Percentiles rank a stretch among this genome's conserved stretches.
phyloP scores from a whole-genome alignment of 129 eudicot species.

The Centaurea solstitialis region DNA sequence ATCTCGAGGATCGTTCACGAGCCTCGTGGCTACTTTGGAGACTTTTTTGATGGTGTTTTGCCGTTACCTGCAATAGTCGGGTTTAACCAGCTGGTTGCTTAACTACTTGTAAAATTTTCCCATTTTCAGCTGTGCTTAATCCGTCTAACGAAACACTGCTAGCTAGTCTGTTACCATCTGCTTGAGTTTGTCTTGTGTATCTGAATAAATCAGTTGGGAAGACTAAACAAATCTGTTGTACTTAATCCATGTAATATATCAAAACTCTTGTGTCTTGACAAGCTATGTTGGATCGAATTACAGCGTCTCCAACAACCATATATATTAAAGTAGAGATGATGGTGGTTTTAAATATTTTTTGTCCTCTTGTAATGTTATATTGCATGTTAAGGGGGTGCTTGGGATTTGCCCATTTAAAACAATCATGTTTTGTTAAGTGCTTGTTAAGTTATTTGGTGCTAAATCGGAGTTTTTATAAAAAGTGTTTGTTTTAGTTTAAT shows the following conservation, averaged over 20 bases:
- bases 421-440: too few species aligned
- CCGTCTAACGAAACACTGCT: neutral
- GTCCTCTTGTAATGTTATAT: too few species aligned
- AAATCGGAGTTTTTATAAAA: too few species aligned
- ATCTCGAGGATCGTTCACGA: slow-evolving; percentile 91
- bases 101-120: slow-evolving; percentile 4
- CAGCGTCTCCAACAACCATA: too few species aligned
- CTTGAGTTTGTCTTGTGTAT: slow-evolving; percentile 26
- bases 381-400: too few species aligned
- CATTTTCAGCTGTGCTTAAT: neutral
- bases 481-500: too few species aligned
- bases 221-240: neutral
- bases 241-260: neutral
- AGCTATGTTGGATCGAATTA: too few species aligned
- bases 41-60: slow-evolving; percentile 88
- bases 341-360: too few species aligned
- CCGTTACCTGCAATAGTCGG: slow-evolving; percentile 83
- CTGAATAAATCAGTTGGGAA: slow-evolving; percentile 17
- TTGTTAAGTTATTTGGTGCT: too few species aligned
- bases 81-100: slow-evolving; percentile 40
- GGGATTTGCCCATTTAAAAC: too few species aligned
- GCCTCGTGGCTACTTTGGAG: slow-evolving; percentile 95
- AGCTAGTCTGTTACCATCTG: neutral
- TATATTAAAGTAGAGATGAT: too few species aligned
- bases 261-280: neutral